phyloP scores from a whole-genome alignment of 495 filamentous ascomycete species.

The Penicillium canescens region DNA sequence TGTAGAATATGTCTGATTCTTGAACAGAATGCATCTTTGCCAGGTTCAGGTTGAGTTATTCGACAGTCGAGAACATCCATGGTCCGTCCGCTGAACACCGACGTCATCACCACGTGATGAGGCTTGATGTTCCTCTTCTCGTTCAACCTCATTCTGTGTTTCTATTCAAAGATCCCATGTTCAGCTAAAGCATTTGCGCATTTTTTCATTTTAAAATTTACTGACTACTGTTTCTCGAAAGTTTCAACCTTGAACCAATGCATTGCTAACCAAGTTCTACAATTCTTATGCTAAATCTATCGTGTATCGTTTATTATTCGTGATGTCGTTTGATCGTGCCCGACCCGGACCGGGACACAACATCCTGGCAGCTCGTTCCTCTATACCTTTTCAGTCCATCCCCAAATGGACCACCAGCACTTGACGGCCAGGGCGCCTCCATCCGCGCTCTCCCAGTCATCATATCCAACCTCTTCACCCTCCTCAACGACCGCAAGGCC shows the following conservation, averaged over 20 bases:
- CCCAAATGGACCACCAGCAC: conserved; percentile 71
- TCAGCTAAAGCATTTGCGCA: too few species aligned
- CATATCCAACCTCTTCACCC: conserved; percentile 65
- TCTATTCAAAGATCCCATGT: too few species aligned
- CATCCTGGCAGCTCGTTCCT: neutral
- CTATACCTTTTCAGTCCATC: conserved; percentile 48
- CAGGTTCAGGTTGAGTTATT: too few species aligned
- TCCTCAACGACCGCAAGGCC: conserved; percentile 57
- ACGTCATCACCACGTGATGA: conserved; percentile 23
- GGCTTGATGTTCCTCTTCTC: conserved; percentile 4
- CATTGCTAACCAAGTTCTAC: conserved; percentile 9
- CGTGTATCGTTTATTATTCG: conserved; percentile 39
- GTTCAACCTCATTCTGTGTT: neutral
- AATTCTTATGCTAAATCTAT: conserved; percentile 29
- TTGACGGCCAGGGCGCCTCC: conserved; percentile 53
- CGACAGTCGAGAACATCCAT: neutral
- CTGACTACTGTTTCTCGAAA: too few species aligned
- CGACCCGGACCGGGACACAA: neutral
- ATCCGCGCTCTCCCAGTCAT: conserved; percentile 64
- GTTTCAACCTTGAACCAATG: neutral
- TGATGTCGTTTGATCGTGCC: conserved; percentile 16
- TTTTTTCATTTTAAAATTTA: neutral
- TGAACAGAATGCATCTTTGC: neutral
- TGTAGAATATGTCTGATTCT: neutral
- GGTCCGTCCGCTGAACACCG: neutral